phyloP scores from a whole-genome alignment of 1,139 yeast genomes.

The Pichia sp. region DNA sequence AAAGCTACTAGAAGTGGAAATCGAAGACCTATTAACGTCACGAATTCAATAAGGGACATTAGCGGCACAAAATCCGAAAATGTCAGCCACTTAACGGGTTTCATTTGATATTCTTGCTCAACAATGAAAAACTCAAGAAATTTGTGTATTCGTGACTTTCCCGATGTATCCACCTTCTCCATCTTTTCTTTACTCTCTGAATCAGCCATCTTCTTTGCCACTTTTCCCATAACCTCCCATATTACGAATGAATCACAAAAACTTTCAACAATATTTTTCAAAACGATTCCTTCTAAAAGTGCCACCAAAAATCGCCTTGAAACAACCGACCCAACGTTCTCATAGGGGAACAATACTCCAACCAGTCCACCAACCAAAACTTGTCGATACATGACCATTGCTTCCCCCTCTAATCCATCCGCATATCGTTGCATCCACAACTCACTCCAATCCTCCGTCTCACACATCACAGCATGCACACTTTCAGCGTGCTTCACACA shows the following conservation, averaged over 20 bases:
- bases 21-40: conserved; percentile 1
- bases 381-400: conserved; percentile 26
- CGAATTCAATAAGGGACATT: conserved; percentile 8
- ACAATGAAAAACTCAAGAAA: conserved; percentile 5
- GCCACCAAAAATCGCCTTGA: conserved; percentile 35
- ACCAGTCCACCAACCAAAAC: conserved; percentile 34
- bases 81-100: neutral
- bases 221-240: conserved; percentile 36
- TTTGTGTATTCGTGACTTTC: neutral
- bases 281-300: conserved; percentile 37
- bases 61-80: conserved; percentile 18
- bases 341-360: conserved; percentile 34
- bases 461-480: too few species aligned
- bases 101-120: conserved; percentile 5
- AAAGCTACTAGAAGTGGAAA: conserved; percentile 10
- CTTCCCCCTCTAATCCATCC: conserved; percentile 23
- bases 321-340: conserved; percentile 34
- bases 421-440: too few species aligned
- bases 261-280: conserved; percentile 36
- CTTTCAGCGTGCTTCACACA: too few species aligned
- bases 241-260: conserved; percentile 41
- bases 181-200: neutral
- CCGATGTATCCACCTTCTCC: neutral
- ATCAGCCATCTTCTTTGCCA: conserved; percentile 18
- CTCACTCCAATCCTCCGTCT: too few species aligned